Evolutionary conservation across 352 stramenopile species (phyloP), one percentile per base, ranked within the genome.

Genomic region (Phytophthora sojae): DNA sequence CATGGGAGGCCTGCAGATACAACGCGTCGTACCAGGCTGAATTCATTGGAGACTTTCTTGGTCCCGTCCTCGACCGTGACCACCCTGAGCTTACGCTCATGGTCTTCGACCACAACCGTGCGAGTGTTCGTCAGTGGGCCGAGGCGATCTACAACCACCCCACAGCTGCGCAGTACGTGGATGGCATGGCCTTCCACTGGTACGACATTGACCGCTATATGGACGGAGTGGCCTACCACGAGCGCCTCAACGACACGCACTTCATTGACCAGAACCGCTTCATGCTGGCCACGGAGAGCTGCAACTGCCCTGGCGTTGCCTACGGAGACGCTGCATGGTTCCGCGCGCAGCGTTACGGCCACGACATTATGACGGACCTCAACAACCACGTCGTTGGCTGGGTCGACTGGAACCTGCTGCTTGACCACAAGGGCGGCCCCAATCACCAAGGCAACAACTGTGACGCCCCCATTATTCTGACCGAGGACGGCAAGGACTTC

Each of bases 151-250:
- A 85, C 71, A 83, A 83, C 42, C 74, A 94, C 60, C 71, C 81
- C 0, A 81, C 73, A 15, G 88, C 82, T 0, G 70, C 59, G 5
- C 53, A 94, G 64, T 98, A 94, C 66, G 80, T 98, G 6, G 89
- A 97, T 23, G 95, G 94, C 39, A 94, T 98, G 61, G 93, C 89
- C n/a, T 96, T 97, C 74, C 95, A 98, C 76, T 98, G 94, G 92
- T 97, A 98, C 63, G 73, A 80, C 4, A 50, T 71, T 21, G 55
- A 80, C 37, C 85, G 82, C 56, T 85, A 86, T 58, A 86, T 94
- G 80, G 89, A 96, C 55, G 89, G 87, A 15, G 87, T 93, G 19
- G 77, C 85, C 63, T 92, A 89, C 73, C 83, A 91, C 63, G 85
- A 93, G 44, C 84, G 73, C 12, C 60, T 96, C 47, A 96, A 94